phyloP scores from a whole-genome alignment of 305 asterid genomes.

The Fraxinus platypoda region DNA sequence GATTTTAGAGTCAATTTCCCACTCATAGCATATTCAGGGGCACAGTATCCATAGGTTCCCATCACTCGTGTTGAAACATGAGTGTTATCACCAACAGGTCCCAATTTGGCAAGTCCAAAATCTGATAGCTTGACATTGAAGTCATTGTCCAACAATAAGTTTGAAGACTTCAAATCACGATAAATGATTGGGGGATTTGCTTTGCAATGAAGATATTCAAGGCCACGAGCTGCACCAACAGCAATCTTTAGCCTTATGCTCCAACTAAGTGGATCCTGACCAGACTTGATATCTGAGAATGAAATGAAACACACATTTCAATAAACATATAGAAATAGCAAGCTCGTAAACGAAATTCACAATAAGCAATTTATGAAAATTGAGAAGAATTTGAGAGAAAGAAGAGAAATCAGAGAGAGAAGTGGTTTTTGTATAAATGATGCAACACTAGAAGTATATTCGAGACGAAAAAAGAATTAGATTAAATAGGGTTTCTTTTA shows the following conservation, averaged over 20 bases:
- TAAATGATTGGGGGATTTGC: slow-evolving; percentile 91
- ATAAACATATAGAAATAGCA: neutral
- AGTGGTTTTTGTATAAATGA: neutral
- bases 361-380: neutral
- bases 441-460: neutral
- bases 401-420: neutral
- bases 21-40: slow-evolving; percentile 90
- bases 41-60: slow-evolving; percentile 95
- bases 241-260: slow-evolving; percentile 73
- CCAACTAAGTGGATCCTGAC: slow-evolving; percentile 67
- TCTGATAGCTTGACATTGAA: slow-evolving; percentile 79
- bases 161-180: slow-evolving; percentile 85
- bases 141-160: slow-evolving; percentile 67
- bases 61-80: slow-evolving; percentile 87
- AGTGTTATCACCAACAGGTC: slow-evolving; percentile 86
- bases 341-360: neutral
- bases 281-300: slow-evolving; percentile 52
- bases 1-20: slow-evolving; percentile 82
- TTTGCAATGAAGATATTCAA: slow-evolving; percentile 67
- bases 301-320: neutral
- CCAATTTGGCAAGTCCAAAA: slow-evolving; percentile 87
- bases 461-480: neutral
- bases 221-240: slow-evolving; percentile 80
- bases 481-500: neutral
- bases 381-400: neutral